phyloP scores from a whole-genome alignment of 1,139 yeast species.

The Entelexis paramagnoliae region DNA sequence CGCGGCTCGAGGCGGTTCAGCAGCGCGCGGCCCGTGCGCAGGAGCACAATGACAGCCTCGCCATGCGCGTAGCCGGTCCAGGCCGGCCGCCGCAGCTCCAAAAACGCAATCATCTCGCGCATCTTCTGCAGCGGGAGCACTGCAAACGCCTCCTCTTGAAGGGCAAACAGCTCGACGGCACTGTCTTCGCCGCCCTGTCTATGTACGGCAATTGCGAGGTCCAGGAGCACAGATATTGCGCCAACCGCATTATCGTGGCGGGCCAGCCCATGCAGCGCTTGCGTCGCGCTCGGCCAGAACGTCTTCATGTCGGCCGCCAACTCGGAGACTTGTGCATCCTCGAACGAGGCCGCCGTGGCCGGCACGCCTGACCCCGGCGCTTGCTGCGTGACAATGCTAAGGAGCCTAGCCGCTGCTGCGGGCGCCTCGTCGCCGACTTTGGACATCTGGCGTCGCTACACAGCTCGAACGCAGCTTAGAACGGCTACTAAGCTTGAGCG shows the following conservation, averaged over 20 bases:
- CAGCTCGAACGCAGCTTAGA: too few species aligned
- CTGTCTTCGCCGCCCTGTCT: background rate
- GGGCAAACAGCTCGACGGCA: background rate
- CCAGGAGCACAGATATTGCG: background rate
- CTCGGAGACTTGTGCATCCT: background rate
- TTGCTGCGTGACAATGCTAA: background rate
- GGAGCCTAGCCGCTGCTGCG: background rate
- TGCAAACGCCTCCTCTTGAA: conserved; percentile 5
- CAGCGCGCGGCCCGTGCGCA: conserved; percentile 34
- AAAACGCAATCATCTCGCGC: conserved; percentile 32
- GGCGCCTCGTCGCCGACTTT: background rate
- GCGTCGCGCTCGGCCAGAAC: background rate
- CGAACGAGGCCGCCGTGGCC: background rate
- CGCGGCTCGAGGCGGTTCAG: conserved; percentile 27
- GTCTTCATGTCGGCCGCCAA: background rate
- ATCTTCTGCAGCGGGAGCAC: conserved; percentile 32
- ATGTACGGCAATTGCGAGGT: conserved; percentile 3
- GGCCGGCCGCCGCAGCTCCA: conserved; percentile 28
- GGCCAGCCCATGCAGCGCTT: background rate
- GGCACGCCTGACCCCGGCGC: background rate
- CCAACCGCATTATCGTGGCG: background rate
- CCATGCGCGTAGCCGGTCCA: conserved; percentile 30
- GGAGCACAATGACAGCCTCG: conserved; percentile 33
- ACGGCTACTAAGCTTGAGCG: too few species aligned
- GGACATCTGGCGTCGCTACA: background rate